phyloP scores from a whole-genome alignment of 352 stramenopile species.

The Phytophthora megakarya region DNA sequence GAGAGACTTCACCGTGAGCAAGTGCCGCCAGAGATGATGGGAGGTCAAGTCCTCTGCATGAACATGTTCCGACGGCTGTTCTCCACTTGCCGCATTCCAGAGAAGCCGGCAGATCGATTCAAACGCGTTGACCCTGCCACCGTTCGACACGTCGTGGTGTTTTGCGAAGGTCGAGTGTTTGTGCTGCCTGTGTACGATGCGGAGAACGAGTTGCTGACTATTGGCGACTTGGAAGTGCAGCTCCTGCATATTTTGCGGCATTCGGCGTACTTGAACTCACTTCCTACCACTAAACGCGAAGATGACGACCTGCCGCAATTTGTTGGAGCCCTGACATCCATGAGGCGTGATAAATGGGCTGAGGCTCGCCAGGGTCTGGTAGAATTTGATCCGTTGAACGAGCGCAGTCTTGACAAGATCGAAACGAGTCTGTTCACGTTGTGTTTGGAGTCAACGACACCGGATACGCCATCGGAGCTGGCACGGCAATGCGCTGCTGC shows the following conservation, averaged over 20 bases:
- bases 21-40: constrained; percentile 88
- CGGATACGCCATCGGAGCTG: constrained; percentile 48
- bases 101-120: constrained; percentile 50
- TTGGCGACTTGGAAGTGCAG: constrained; percentile 68
- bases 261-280: constrained; percentile 44
- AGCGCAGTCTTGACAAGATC: constrained; percentile 79
- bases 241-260: constrained; percentile 58
- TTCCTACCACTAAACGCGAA: constrained; percentile 28
- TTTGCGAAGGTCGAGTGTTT: constrained; percentile 63
- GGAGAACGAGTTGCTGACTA: constrained; percentile 51
- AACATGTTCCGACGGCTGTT: constrained; percentile 90
- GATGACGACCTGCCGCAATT: constrained; percentile 37
- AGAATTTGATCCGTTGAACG: constrained; percentile 45
- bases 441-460: constrained; percentile 80
- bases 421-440: constrained; percentile 90
- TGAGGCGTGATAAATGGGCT: constrained; percentile 90
- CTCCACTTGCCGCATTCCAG: constrained; percentile 91
- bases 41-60: constrained; percentile 88
- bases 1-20: constrained; percentile 83
- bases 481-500: constrained; percentile 58
- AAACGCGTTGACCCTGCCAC: constrained; percentile 41
- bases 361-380: constrained; percentile 72
- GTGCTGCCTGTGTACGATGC: constrained; percentile 54
- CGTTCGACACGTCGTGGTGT: constrained; percentile 53
- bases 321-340: constrained; percentile 89